phyloP scores from a whole-genome alignment of 179 eudicot species.

The Silene vulgaris region DNA sequence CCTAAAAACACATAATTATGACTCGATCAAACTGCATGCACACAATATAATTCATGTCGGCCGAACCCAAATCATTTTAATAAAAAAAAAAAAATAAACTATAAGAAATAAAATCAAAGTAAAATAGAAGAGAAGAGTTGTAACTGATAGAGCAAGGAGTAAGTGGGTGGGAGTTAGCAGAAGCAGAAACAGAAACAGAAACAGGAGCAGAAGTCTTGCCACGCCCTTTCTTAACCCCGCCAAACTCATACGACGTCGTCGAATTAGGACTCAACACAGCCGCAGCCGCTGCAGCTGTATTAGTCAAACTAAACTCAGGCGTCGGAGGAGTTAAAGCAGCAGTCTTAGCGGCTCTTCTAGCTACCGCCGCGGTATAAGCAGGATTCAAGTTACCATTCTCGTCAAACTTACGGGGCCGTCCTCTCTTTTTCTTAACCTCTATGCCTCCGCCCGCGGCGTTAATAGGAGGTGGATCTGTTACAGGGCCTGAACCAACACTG shows the following conservation, averaged over 20 bases:
- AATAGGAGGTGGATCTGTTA: background rate
- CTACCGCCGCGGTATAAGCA: slow-evolving; percentile 18
- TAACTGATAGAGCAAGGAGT: slow-evolving; percentile 43
- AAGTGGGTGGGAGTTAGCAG: slow-evolving; percentile 41
- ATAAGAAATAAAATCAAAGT: background rate
- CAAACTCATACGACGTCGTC: slow-evolving; percentile 21
- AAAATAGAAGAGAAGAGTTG: background rate
- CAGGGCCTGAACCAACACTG: background rate
- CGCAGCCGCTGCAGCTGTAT: background rate
- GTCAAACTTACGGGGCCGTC: slow-evolving; percentile 69
- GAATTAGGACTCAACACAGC: background rate
- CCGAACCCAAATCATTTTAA: background rate
- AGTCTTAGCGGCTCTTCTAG: slow-evolving; percentile 16
- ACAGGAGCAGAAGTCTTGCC: slow-evolving; percentile 25
- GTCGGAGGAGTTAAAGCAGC: slow-evolving; percentile 16
- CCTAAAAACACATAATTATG: background rate
- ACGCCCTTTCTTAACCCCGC: slow-evolving; percentile 41
- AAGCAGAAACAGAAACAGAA: slow-evolving; percentile 18
- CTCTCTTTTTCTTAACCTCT: slow-evolving; percentile 48
- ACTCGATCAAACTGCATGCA: background rate
- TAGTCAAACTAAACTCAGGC: slow-evolving; percentile 34
- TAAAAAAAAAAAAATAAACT: background rate
- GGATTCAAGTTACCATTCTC: slow-evolving; percentile 46
- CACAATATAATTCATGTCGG: too few species aligned
- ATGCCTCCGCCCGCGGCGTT: slow-evolving; percentile 14